Evolutionary conservation across 495 filamentous ascomycete species (phyloP).

Genomic region (Lasiosphaeria miniovina): DNA sequence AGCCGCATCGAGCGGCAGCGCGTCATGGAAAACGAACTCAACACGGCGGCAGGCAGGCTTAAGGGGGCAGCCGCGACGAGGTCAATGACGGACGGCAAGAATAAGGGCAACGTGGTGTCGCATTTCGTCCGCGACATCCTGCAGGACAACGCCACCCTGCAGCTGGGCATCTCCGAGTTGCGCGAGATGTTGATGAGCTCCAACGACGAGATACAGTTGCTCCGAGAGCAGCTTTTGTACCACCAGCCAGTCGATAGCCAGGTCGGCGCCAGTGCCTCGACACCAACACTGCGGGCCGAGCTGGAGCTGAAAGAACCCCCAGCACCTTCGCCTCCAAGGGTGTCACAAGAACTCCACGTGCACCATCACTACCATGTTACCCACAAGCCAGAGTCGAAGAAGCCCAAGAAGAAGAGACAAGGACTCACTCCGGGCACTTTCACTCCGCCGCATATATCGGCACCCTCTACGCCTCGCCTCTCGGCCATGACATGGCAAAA

Average conservation of each 20-base stretch:
- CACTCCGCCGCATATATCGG: conserved; percentile 47
- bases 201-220: conserved; percentile 86
- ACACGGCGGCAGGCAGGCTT: conserved; percentile 69
- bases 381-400: conserved; percentile 60
- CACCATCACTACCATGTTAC: conserved; percentile 86
- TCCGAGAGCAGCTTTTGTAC: conserved; percentile 77
- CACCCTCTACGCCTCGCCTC: conserved; percentile 23
- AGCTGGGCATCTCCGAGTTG: conserved; percentile 84
- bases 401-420: conserved; percentile 68
- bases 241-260: conserved; percentile 62
- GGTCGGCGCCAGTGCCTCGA: conserved; percentile 18
- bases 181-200: conserved; percentile 87
- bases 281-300: conserved; percentile 65
- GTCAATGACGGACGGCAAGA: conserved; percentile 52
- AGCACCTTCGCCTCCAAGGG: conserved; percentile 20
- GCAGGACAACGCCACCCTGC: conserved; percentile 90
- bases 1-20: conserved; percentile 76
- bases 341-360: conserved; percentile 77
- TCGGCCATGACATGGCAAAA: conserved; percentile 20
- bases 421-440: conserved; percentile 57
- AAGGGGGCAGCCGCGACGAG: conserved; percentile 73
- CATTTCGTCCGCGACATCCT: conserved; percentile 94
- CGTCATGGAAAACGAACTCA: conserved; percentile 70
- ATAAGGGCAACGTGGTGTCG: conserved; percentile 63
- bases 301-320: conserved; percentile 53